phyloP scores from a whole-genome alignment of 2,329 filamentous ascomycete species.

The Sphaerulina vaccinii region DNA sequence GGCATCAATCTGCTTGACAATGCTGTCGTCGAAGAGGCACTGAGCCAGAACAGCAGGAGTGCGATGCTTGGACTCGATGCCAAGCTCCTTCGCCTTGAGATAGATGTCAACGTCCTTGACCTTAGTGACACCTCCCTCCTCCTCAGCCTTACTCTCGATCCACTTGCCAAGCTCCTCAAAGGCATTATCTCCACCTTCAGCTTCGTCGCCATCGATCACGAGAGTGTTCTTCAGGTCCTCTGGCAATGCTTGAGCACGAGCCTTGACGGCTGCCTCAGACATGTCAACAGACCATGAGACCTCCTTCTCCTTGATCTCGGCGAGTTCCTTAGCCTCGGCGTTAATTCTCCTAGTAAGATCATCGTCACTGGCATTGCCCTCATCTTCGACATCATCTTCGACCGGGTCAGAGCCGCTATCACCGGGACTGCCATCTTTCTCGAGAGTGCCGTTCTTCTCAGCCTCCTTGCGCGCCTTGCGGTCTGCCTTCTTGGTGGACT shows the following conservation, averaged over 20 bases:
- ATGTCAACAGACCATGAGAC: constrained; percentile 96
- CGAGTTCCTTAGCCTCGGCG: constrained; percentile 67
- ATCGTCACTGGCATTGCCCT: constrained; percentile 77
- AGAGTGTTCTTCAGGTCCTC: constrained; percentile 85
- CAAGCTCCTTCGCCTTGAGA: constrained; percentile 93
- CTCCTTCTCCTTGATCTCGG: constrained; percentile 68
- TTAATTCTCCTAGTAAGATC: constrained; percentile 79
- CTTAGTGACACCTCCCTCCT: constrained; percentile 69
- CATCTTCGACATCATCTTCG: constrained; percentile 63
- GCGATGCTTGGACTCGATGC: constrained; percentile 91
- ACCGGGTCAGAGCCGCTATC: constrained; percentile 66
- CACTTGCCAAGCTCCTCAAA: constrained; percentile 93
- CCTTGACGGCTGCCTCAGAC: constrained; percentile 91
- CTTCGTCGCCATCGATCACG: constrained; percentile 66
- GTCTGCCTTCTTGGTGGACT: constrained; percentile 83
- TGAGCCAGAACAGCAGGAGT: constrained; percentile 89
- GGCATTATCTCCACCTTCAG: constrained; percentile 75
- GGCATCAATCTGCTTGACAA: constrained; percentile 79
- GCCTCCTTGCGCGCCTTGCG: constrained; percentile 82
- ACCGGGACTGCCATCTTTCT: constrained; percentile 61
- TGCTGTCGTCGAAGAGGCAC: constrained; percentile 88
- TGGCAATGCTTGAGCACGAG: constrained; percentile 89
- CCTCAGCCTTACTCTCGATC: constrained; percentile 74
- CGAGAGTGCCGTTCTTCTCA: constrained; percentile 49
- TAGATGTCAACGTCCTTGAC: constrained; percentile 90